phyloP scores from a whole-genome alignment of 139 green algal genomes.

The Zygnema circumcarinatum region DNA sequence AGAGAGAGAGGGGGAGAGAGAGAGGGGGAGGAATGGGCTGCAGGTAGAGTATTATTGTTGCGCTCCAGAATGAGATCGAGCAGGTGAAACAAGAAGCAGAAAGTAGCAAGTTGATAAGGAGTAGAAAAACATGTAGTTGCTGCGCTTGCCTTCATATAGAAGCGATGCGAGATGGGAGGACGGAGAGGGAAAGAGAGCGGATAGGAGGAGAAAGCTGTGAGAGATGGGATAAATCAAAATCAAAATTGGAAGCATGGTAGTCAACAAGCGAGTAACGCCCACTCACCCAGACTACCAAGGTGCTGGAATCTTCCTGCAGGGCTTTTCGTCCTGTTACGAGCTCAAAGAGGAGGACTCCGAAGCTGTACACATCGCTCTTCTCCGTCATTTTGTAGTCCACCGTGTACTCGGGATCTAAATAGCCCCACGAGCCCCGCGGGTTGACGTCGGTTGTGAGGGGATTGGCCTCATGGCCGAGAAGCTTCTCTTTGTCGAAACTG shows the following conservation, averaged over 20 bases:
- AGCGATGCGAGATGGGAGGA: no score
- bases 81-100: no score
- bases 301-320: conserved; percentile 38
- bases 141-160: no score
- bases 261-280: neutral
- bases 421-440: conserved; percentile 14
- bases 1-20: neutral
- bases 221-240: no score
- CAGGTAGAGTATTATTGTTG: no score
- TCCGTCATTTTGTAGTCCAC: neutral
- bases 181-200: no score
- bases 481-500: neutral
- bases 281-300: conserved; percentile 18
- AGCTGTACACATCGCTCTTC: conserved; percentile 36
- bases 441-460: conserved; percentile 2
- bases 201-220: no score
- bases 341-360: conserved; percentile 36
- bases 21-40: neutral
- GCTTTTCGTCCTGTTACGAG: conserved; percentile 17
- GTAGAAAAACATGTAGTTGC: no score
- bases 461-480: neutral
- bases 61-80: no score
- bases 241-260: no score
- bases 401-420: conserved; percentile 25
- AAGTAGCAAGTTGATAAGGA: no score